Conservation (phyloP, 768 basidiomycete genomes). For the Asterophora lycoperdoides region DNA sequence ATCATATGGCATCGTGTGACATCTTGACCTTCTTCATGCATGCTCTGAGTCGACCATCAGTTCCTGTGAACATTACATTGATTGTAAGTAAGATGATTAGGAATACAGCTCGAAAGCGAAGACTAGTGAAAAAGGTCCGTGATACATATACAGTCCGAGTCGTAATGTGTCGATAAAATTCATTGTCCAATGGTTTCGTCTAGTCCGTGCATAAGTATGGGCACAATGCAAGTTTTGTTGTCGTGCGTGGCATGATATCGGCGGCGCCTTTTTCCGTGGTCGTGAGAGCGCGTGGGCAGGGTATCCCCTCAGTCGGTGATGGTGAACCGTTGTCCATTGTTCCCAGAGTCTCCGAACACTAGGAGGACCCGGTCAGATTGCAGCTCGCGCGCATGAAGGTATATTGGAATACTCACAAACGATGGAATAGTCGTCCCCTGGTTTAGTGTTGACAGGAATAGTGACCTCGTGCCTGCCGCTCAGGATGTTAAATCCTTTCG, state of each 20-base stretch:
- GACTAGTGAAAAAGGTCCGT: conserved; percentile 5
- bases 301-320: conserved; percentile 31
- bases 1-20: conserved; percentile 4
- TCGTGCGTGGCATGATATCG: conserved; percentile 11
- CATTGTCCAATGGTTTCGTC: conserved; percentile 1
- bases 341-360: conserved; percentile 34
- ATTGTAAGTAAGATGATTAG: conserved; percentile 11
- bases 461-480: conserved; percentile 28
- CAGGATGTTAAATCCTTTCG: conserved; percentile 33
- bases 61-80: too few relatives aligned
- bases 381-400: background rate
- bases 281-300: background rate
- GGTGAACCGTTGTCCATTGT: conserved; percentile 39
- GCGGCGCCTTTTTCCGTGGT: conserved; percentile 5
- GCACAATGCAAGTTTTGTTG: conserved; percentile 9
- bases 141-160: conserved; percentile 10
- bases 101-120: conserved; percentile 12
- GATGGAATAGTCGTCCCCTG: conserved; percentile 33
- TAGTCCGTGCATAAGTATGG: conserved; percentile 5
- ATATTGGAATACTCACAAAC: conserved; percentile 31
- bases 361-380: conserved; percentile 4
- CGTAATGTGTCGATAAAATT: conserved; percentile 9
- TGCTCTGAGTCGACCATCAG: conserved; percentile 8
- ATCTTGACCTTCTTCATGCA: background rate
- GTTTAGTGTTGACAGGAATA: conserved; percentile 29